Evolutionary conservation across 352 stramenopile genomes (phyloP).

Genomic region (Pythium diclinum): DNA sequence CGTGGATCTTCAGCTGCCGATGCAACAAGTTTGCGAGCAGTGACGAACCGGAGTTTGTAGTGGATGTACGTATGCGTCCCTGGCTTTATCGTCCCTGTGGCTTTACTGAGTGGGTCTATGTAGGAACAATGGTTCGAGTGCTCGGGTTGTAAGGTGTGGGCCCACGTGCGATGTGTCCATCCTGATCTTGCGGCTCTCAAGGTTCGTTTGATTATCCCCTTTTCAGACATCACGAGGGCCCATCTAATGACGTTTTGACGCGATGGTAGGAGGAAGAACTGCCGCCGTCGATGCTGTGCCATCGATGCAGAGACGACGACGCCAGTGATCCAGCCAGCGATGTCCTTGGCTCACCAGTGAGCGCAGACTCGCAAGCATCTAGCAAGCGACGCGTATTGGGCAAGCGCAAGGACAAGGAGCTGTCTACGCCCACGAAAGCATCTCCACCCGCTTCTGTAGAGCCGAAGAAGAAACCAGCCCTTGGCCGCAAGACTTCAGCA

Average conservation of each 20-base stretch:
- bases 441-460: constrained; percentile 20
- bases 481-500: constrained; percentile 15
- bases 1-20: constrained; percentile 74
- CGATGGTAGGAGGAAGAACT: constrained; percentile 35
- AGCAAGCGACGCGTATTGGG: background rate
- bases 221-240: background rate
- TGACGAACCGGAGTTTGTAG: constrained; percentile 37
- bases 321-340: constrained; percentile 6
- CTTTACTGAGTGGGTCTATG: background rate
- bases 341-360: constrained; percentile 5
- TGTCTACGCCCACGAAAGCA: constrained; percentile 31
- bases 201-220: constrained; percentile 22
- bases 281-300: constrained; percentile 50
- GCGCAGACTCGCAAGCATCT: background rate
- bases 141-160: constrained; percentile 74
- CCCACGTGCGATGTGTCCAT: constrained; percentile 66
- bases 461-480: constrained; percentile 6
- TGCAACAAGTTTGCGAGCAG: constrained; percentile 70
- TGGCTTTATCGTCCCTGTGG: background rate
- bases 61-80: constrained; percentile 40
- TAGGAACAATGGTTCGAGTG: constrained; percentile 85
- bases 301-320: constrained; percentile 36
- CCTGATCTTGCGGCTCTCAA: constrained; percentile 34
- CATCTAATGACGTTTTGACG: background rate
- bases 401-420: constrained; percentile 17